phyloP scores from a whole-genome alignment of 495 filamentous ascomycete species.

The Podospora pseudoanserina region DNA sequence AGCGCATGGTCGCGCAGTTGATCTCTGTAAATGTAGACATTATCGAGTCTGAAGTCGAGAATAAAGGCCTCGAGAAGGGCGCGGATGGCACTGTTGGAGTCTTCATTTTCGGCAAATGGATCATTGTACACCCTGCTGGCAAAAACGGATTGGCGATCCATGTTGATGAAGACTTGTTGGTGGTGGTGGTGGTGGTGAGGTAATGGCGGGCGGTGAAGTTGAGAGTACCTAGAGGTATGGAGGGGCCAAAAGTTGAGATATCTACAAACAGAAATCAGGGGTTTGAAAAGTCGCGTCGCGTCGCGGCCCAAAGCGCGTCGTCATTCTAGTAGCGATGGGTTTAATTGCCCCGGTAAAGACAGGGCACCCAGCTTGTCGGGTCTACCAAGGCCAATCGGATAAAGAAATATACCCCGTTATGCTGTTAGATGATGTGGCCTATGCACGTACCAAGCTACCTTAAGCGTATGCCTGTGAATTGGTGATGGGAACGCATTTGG shows the following conservation, averaged over 20 bases:
- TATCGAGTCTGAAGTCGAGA: constrained; percentile 91
- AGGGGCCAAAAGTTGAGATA: not conserved
- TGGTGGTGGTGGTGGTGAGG: constrained; percentile 23
- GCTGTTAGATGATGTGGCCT: not conserved
- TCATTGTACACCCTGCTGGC: constrained; percentile 49
- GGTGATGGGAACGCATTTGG: constrained; percentile 4
- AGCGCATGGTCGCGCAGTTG: constrained; percentile 95
- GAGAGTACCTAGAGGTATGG: not conserved
- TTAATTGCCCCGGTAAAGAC: no score
- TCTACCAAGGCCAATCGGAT: not conserved
- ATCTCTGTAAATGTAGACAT: constrained; percentile 95
- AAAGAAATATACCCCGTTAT: constrained; percentile 4
- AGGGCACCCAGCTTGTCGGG: no score
- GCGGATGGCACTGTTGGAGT: constrained; percentile 55
- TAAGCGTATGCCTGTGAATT: not conserved
- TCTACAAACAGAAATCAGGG: constrained; percentile 4
- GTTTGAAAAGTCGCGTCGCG: constrained; percentile 26
- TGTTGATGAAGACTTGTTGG: constrained; percentile 32
- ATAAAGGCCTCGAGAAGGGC: constrained; percentile 76
- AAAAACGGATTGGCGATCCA: constrained; percentile 90
- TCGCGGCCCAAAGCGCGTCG: constrained; percentile 10
- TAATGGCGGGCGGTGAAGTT: constrained; percentile 2
- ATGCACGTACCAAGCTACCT: constrained; percentile 8
- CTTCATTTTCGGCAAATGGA: constrained; percentile 52
- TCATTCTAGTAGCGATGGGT: no score